Percentiles rank a stretch among this genome's conserved stretches.
phyloP scores from a whole-genome alignment of 805 yeast species.

The Schizosaccharomyces japonicus region DNA sequence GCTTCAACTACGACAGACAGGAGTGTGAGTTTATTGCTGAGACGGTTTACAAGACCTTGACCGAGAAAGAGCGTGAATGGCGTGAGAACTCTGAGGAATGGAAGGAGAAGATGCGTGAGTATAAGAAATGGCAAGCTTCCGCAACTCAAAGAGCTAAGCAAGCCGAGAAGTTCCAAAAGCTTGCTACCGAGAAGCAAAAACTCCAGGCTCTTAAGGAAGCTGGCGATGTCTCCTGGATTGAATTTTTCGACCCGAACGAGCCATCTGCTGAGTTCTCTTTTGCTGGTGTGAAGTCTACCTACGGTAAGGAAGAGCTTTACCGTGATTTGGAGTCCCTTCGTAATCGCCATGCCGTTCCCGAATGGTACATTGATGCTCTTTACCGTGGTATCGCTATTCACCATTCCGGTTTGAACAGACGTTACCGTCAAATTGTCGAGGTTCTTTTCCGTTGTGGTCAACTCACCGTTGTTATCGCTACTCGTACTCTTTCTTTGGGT shows the following conservation, averaged over 20 bases:
- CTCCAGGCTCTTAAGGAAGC: not conserved
- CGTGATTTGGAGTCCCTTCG: slow-evolving; percentile 3
- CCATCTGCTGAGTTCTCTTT: slow-evolving; percentile 4
- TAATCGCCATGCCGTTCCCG: slow-evolving; percentile 1
- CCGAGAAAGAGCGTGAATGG: slow-evolving; percentile 1
- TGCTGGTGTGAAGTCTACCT: slow-evolving; percentile 4
- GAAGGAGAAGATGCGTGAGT: slow-evolving; percentile 3
- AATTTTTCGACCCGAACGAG: slow-evolving; percentile 3
- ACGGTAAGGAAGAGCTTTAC: slow-evolving; percentile 3
- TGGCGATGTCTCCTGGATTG: slow-evolving; percentile 2
- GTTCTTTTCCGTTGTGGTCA: slow-evolving; percentile 5
- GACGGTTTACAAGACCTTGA: not conserved
- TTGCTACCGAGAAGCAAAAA: not conserved
- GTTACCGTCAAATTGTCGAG: slow-evolving; percentile 3
- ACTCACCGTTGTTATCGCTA: slow-evolving; percentile 2
- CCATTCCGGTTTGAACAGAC: slow-evolving; percentile 2
- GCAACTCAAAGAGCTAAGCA: slow-evolving; percentile 2
- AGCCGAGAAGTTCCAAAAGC: not conserved
- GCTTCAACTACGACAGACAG: slow-evolving; percentile 1
- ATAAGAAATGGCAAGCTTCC: slow-evolving; percentile 4
- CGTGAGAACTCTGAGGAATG: slow-evolving; percentile 4
- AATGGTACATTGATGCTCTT: slow-evolving; percentile 1
- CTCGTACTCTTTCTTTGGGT: slow-evolving; percentile 4
- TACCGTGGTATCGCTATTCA: slow-evolving; percentile 3
- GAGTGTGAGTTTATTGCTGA: slow-evolving; percentile 2